These are phyloP conservation scores for Eucalyptus brandiana DNA, from an alignment of 345 rosid genomes.

Conservation along the genomic window DNA sequence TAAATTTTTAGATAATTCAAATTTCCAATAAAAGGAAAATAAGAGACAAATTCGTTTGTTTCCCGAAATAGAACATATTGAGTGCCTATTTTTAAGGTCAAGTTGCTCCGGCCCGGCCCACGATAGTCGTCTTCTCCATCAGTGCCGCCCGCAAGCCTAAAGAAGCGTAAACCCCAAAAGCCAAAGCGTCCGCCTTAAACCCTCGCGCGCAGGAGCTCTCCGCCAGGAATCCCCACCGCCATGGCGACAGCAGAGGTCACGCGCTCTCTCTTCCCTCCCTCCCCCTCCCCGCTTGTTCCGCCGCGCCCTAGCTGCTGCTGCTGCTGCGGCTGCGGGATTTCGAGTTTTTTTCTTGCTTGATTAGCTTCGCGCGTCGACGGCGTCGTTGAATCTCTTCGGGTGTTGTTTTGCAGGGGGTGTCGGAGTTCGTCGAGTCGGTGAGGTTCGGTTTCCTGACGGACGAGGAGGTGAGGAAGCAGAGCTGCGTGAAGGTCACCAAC, in stretches of 20 bases:
- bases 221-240: neutral
- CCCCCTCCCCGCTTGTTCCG: neutral
- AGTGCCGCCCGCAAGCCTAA: neutral
- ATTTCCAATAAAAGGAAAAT: neutral
- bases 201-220: neutral
- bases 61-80: fast-evolving
- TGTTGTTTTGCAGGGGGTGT: slow-evolving; percentile 15
- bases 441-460: slow-evolving; percentile 18
- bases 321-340: neutral
- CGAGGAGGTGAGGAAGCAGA: slow-evolving; percentile 24
- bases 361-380: neutral
- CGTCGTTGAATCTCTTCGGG: neutral
- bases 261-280: neutral
- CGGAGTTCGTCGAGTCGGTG: slow-evolving; percentile 18
- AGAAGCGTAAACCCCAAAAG: neutral
- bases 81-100: neutral
- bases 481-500: slow-evolving; percentile 14
- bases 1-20: neutral
- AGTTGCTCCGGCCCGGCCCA: neutral
- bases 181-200: neutral
- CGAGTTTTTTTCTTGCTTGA: neutral
- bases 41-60: neutral
- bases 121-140: neutral
- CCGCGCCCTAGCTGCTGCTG: neutral
- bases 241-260: neutral